phyloP scores from a whole-genome alignment of 495 filamentous ascomycete species.

The Chaetomium fimeti region DNA sequence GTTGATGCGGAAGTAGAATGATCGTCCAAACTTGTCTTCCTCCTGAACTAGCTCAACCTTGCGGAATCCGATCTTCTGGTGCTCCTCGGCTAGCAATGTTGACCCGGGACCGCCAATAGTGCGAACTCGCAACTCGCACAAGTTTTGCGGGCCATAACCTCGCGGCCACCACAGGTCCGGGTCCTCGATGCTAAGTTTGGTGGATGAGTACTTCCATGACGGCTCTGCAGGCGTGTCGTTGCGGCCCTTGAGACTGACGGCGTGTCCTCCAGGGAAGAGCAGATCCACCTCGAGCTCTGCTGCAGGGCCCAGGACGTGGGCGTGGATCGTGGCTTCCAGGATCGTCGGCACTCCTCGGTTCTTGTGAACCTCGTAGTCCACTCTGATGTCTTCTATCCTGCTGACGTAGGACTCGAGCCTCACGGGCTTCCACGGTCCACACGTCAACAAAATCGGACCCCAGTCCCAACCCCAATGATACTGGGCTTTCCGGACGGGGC shows the following conservation, averaged over 20 bases:
- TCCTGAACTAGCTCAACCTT: conserved; percentile 60
- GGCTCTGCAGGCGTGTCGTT: not conserved
- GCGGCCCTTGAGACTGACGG: not conserved
- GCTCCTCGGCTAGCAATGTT: conserved; percentile 32
- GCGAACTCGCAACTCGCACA: conserved; percentile 56
- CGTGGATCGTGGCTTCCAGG: conserved; percentile 47
- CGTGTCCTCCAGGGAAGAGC: not conserved
- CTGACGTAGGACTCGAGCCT: conserved; percentile 60
- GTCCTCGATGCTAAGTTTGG: conserved; percentile 29
- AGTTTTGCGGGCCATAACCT: conserved; percentile 63
- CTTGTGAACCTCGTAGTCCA: conserved; percentile 46
- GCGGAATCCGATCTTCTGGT: conserved; percentile 64
- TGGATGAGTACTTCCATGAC: conserved; percentile 17
- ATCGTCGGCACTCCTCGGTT: not conserved
- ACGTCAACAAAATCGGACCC: conserved; percentile 70
- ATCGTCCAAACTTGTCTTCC: conserved; percentile 57
- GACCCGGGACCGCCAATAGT: conserved; percentile 38
- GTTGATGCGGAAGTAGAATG: conserved; percentile 74
- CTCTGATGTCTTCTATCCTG: conserved; percentile 56
- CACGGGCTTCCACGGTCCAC: conserved; percentile 71
- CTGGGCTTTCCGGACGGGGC: conserved; percentile 51
- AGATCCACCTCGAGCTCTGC: conserved; percentile 15
- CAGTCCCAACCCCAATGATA: conserved; percentile 70
- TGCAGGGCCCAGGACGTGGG: conserved; percentile 18
- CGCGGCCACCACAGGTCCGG: conserved; percentile 44